Percentiles rank a stretch among this genome's conserved stretches.
phyloP scores from a whole-genome alignment of 345 rosid species.

The Leavenworthia alabamica region DNA sequence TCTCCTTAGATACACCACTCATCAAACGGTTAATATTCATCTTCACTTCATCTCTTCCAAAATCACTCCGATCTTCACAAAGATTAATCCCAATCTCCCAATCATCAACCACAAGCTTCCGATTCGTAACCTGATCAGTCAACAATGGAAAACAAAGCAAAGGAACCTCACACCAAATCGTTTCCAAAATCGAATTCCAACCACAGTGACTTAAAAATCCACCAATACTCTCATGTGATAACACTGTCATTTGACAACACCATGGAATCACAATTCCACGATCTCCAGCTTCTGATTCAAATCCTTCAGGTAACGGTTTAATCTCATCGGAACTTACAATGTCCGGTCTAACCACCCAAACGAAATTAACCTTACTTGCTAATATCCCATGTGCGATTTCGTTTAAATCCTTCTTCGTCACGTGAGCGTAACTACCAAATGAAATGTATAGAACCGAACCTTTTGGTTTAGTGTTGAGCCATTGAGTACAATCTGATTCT shows the following conservation, averaged over 20 bases:
- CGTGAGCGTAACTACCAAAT: slow-evolving; percentile 81
- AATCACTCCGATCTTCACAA: slow-evolving; percentile 22
- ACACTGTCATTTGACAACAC: slow-evolving; percentile 57
- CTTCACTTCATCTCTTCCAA: slow-evolving; percentile 40
- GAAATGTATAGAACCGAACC: slow-evolving; percentile 71
- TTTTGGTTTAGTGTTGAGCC: slow-evolving; percentile 55
- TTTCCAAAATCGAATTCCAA: slow-evolving; percentile 73
- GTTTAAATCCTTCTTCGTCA: slow-evolving; percentile 35
- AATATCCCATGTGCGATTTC: slow-evolving; percentile 65
- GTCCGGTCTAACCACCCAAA: slow-evolving; percentile 86
- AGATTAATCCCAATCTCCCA: slow-evolving; percentile 74
- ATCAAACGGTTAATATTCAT: slow-evolving; percentile 44
- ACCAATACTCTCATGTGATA: slow-evolving; percentile 58
- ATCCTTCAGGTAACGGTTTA: slow-evolving; percentile 50
- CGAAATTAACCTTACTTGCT: slow-evolving; percentile 45
- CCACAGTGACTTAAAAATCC: slow-evolving; percentile 85
- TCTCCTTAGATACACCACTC: slow-evolving; percentile 37
- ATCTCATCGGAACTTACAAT: slow-evolving; percentile 60
- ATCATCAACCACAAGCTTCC: slow-evolving; percentile 76
- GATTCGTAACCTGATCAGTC: slow-evolving; percentile 76
- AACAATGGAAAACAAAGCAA: slow-evolving; percentile 58
- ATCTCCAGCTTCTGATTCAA: slow-evolving; percentile 36
- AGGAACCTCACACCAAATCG: slow-evolving; percentile 67
- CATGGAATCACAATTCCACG: slow-evolving; percentile 56
- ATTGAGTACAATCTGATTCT: slow-evolving; percentile 70